These are phyloP conservation scores for Botrytis hyacinthi DNA, from an alignment of 2,329 filamentous ascomycete genomes.

Conservation along the genomic window DNA sequence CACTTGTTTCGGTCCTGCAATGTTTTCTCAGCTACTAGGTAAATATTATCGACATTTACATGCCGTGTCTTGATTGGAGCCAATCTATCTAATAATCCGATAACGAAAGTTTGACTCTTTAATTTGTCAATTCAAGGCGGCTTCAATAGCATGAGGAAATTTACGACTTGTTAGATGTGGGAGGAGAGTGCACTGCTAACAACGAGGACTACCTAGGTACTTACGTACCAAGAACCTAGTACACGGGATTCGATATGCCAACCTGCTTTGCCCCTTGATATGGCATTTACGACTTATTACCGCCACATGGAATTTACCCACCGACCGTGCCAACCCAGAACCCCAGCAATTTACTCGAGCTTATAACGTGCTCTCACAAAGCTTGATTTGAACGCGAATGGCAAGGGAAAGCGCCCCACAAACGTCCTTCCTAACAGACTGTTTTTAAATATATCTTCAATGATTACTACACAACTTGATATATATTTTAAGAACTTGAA, in stretches of 20 bases:
- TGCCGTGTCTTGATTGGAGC: not conserved
- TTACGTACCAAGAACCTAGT: not conserved
- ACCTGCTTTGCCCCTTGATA: not conserved
- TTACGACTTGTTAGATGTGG: not conserved
- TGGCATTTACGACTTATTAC: not conserved
- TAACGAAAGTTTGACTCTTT: not conserved
- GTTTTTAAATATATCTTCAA: not conserved
- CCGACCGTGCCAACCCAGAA: constrained; percentile 8
- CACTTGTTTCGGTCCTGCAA: not conserved
- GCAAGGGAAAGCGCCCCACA: not conserved
- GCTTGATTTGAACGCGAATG: not conserved
- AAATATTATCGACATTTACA: not conserved
- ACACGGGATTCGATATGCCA: not conserved
- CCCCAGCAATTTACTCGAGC: not conserved
- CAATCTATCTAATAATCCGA: not conserved
- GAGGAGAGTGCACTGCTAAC: not conserved
- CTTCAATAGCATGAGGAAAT: not conserved
- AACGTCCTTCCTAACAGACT: not conserved
- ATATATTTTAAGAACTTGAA: not conserved
- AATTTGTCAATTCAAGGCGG: not conserved
- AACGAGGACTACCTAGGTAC: not conserved
- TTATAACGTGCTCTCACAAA: not conserved
- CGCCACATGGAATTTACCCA: not conserved
- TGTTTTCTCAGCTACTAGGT: not conserved
- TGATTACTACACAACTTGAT: not conserved